These are phyloP conservation scores for Zelopaecilomyces penicillatus DNA, from an alignment of 2,329 filamentous ascomycete genomes.

Conservation along the genomic window DNA sequence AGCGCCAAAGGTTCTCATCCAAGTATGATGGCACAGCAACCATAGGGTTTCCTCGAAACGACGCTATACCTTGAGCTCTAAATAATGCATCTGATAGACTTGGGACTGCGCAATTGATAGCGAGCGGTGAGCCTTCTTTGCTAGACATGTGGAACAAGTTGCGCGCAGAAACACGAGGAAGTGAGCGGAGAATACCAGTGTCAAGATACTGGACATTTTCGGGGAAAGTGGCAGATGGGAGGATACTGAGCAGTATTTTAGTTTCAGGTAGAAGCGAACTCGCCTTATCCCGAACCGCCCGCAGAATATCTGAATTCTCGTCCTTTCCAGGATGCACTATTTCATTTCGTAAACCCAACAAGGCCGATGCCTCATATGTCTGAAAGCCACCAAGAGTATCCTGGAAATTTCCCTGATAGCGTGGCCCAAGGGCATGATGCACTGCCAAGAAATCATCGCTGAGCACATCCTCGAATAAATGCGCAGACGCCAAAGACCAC, in stretches of 20 bases:
- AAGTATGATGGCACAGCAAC: slow-evolving; percentile 74
- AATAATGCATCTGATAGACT: slow-evolving; percentile 84
- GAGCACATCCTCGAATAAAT: slow-evolving; percentile 77
- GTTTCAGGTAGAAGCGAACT: slow-evolving; percentile 73
- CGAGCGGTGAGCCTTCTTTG: slow-evolving; percentile 59
- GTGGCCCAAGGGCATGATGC: slow-evolving; percentile 78
- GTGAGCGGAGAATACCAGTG: slow-evolving; percentile 63
- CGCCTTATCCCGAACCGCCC: slow-evolving; percentile 78
- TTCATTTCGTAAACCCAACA: slow-evolving; percentile 85
- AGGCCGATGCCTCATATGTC: slow-evolving; percentile 88
- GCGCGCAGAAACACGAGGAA: slow-evolving; percentile 66
- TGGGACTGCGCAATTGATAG: slow-evolving; percentile 80
- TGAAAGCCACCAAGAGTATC: slow-evolving; percentile 93
- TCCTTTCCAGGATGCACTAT: slow-evolving; percentile 82
- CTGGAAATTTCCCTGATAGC: slow-evolving; percentile 94
- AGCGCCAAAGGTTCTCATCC: slow-evolving; percentile 85
- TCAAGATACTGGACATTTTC: slow-evolving; percentile 74
- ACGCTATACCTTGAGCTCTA: slow-evolving; percentile 68
- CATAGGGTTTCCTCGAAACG: slow-evolving; percentile 75
- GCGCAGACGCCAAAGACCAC: slow-evolving; percentile 85
- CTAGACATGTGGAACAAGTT: slow-evolving; percentile 37
- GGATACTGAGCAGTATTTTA: slow-evolving; percentile 73
- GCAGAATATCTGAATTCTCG: slow-evolving; percentile 83
- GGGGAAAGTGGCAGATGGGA: slow-evolving; percentile 70
- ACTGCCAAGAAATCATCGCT: slow-evolving; percentile 91